Evolutionary conservation across 495 filamentous ascomycete species (phyloP).

Genomic region (Podospora didyma): DNA sequence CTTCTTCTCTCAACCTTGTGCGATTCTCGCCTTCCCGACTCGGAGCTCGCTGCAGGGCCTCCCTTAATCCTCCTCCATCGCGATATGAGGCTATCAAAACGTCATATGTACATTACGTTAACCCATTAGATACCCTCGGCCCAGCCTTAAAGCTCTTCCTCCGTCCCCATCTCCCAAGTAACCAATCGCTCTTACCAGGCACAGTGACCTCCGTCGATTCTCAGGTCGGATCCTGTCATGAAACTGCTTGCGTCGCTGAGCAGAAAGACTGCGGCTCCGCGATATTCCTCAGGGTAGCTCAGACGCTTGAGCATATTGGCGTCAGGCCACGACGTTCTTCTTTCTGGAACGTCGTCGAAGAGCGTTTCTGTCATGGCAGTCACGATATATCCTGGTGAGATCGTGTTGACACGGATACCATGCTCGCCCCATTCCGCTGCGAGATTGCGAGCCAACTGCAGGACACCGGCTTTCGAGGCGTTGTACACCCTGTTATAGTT

Average conservation of each 20-base stretch:
- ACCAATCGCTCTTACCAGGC: conserved; percentile 56
- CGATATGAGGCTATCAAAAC: background rate
- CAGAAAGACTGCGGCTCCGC: conserved; percentile 76
- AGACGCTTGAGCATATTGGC: conserved; percentile 86
- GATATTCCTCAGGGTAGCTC: conserved; percentile 76
- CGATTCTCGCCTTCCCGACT: no score
- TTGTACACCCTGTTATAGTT: conserved; percentile 69
- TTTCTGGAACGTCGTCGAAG: conserved; percentile 72
- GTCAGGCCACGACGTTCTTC: conserved; percentile 71
- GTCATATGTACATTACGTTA: background rate
- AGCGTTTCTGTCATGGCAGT: conserved; percentile 85
- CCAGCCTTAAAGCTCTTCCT: background rate
- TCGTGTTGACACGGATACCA: conserved; percentile 90
- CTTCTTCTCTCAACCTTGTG: no score
- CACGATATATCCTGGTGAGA: conserved; percentile 92
- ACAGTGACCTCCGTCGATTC: conserved; percentile 78
- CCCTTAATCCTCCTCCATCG: no score
- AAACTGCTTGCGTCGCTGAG: conserved; percentile 82
- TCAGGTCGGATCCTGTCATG: conserved; percentile 78
- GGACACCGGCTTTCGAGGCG: conserved; percentile 80
- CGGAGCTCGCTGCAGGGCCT: no score
- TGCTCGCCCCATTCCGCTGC: conserved; percentile 81
- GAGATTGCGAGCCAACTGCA: conserved; percentile 83
- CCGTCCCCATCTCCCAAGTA: background rate
- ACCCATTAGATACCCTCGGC: background rate